A percentile compares a stretch with the other conserved stretches of the same genome.
Evolutionary conservation across 768 basidiomycete genomes (phyloP).

Genomic region (Polyporus arcularius): DNA sequence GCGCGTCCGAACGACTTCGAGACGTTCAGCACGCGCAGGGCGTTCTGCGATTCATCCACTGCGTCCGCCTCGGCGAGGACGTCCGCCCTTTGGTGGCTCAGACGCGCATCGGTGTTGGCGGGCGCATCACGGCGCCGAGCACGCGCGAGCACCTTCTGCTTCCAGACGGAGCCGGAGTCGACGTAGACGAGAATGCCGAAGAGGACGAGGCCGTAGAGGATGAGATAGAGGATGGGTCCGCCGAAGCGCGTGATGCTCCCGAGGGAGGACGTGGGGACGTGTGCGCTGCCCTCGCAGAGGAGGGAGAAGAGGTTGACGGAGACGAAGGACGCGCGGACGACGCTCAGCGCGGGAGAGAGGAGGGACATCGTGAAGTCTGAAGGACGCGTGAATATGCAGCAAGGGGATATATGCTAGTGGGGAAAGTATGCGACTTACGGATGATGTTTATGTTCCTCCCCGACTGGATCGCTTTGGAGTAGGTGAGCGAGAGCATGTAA

Average conservation of each 20-base stretch:
- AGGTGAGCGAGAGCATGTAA: conserved; percentile 74
- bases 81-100: conserved; percentile 37
- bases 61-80: conserved; percentile 54
- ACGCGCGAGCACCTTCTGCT: conserved; percentile 30
- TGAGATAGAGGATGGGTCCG: conserved; percentile 74
- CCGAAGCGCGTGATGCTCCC: conserved; percentile 63
- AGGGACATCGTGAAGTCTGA: conserved; percentile 69
- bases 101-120: conserved; percentile 12
- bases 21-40: conserved; percentile 62
- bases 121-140: neutral
- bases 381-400: neutral
- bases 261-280: conserved; percentile 47
- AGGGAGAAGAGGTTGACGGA: conserved; percentile 78
- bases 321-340: conserved; percentile 68
- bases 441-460: conserved; percentile 57
- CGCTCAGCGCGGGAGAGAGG: conserved; percentile 66
- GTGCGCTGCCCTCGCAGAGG: conserved; percentile 58
- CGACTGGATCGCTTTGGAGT: conserved; percentile 60
- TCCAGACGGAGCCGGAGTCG: conserved; percentile 64
- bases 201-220: conserved; percentile 58
- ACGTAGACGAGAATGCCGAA: conserved; percentile 67
- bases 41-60: conserved; percentile 50
- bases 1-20: conserved; percentile 54
- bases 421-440: conserved; percentile 37
- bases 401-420: neutral